These are phyloP conservation scores for Syzygium aqueum DNA, from an alignment of 345 rosid species.

Conservation along the genomic window DNA sequence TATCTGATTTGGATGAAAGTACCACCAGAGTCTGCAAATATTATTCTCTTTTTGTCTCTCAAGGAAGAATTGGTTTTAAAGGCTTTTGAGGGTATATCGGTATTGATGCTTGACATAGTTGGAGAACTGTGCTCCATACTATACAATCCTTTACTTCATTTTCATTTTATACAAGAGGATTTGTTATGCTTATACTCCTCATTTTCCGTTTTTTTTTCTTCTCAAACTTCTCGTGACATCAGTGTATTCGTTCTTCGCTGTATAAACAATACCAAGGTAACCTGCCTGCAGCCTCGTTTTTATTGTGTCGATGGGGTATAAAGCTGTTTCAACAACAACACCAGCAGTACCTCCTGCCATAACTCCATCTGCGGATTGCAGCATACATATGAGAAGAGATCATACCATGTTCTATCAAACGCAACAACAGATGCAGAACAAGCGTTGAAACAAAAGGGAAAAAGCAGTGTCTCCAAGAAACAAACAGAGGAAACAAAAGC, in stretches of 20 bases:
- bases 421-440: not conserved
- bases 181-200: not conserved
- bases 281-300: slow-evolving; percentile 94
- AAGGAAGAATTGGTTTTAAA: not conserved
- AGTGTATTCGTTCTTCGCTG: not conserved
- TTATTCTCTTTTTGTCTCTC: not conserved
- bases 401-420: not conserved
- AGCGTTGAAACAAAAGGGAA: not conserved
- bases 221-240: not conserved
- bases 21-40: not conserved
- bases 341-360: slow-evolving; percentile 97
- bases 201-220: not conserved
- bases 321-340: slow-evolving; percentile 88
- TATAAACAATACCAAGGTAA: slow-evolving; percentile 4
- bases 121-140: not conserved
- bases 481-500: not conserved
- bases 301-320: slow-evolving; percentile 89
- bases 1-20: not conserved
- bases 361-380: slow-evolving; percentile 62
- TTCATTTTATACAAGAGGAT: not conserved
- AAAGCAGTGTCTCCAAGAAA: not conserved
- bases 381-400: not conserved
- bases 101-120: not conserved
- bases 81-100: not conserved
- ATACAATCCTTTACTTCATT: not conserved